phyloP scores from a whole-genome alignment of 305 asterid species.

The Solanum aculeatissimum region DNA sequence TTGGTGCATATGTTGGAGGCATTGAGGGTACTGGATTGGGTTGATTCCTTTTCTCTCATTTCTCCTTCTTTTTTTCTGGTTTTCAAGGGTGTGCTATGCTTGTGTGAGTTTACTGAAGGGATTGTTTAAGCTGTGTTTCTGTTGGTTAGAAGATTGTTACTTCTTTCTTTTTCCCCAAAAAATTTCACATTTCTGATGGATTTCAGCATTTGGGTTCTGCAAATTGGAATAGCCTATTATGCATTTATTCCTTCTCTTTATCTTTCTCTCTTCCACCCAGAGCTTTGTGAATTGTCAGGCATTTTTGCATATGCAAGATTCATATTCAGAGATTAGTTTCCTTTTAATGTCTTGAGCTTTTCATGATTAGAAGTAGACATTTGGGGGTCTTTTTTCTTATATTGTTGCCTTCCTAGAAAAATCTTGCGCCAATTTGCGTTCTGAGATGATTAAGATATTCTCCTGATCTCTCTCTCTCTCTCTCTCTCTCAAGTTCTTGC shows the following conservation, averaged over 20 bases:
- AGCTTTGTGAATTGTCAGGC: neutral
- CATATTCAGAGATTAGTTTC: neutral
- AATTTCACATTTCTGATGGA: neutral
- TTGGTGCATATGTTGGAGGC: neutral
- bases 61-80: neutral
- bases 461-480: neutral
- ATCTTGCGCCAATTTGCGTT: neutral
- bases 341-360: neutral
- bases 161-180: neutral
- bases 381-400: neutral
- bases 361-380: neutral
- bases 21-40: neutral
- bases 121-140: neutral
- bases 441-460: neutral
- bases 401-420: neutral
- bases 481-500: neutral
- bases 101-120: neutral
- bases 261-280: neutral
- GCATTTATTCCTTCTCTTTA: neutral
- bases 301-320: neutral
- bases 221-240: neutral
- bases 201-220: neutral
- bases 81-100: neutral
- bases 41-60: neutral
- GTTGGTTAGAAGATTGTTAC: neutral